Evolutionary conservation across 352 stramenopile genomes (phyloP).

Genomic region (Pythium scleroteichum): DNA sequence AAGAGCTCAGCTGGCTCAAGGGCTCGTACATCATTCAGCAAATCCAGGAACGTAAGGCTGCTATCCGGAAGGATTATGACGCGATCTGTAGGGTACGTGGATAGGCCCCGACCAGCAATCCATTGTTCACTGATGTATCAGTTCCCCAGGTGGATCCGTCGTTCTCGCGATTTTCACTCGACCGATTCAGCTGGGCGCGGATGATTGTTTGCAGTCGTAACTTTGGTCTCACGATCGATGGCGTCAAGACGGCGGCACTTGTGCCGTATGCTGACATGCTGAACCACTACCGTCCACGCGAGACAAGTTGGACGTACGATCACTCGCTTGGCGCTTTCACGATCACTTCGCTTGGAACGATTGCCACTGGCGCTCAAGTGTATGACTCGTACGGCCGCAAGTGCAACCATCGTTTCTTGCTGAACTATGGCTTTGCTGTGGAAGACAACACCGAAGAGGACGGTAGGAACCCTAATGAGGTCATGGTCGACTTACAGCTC

Average conservation of each 20-base stretch:
- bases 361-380: slow-evolving; percentile 90
- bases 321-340: slow-evolving; percentile 84
- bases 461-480: slow-evolving; percentile 98
- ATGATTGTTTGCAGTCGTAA: slow-evolving; percentile 99
- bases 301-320: slow-evolving; percentile 94
- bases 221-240: slow-evolving; percentile 98
- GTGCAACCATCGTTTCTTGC: slow-evolving; percentile 99
- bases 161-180: slow-evolving; percentile 93
- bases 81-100: slow-evolving; percentile 86
- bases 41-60: slow-evolving; percentile 95
- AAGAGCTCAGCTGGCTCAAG: slow-evolving; percentile 93
- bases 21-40: slow-evolving; percentile 92
- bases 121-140: not conserved
- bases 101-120: not conserved
- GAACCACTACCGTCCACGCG: slow-evolving; percentile 98
- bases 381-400: slow-evolving; percentile 99
- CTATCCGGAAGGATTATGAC: slow-evolving; percentile 97
- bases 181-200: slow-evolving; percentile 98
- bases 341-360: slow-evolving; percentile 86
- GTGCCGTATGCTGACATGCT: slow-evolving; percentile 99
- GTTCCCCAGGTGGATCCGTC: slow-evolving; percentile 68
- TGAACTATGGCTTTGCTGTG: slow-evolving; percentile 99
- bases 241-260: slow-evolving; percentile 96
- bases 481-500: slow-evolving; percentile 89
- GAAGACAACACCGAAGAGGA: slow-evolving; percentile 98